Evolutionary conservation across 768 basidiomycete genomes (phyloP), one percentile per base, ranked within the genome.

Genomic region (Russula earlei): DNA sequence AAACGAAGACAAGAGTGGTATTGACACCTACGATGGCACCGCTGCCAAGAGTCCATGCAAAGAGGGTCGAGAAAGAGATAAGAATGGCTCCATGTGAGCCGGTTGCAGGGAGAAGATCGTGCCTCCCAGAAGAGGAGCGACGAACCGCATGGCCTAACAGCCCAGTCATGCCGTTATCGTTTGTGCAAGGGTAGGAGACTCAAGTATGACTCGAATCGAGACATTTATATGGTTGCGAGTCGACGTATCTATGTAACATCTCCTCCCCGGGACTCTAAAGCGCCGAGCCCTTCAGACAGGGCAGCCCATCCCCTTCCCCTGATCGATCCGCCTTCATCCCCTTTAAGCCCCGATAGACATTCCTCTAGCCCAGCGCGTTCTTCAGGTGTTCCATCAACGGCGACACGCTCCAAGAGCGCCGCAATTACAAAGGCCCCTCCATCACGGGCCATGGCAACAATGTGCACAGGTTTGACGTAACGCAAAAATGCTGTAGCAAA

Each of bases 401-500:
- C 20, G 22, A 87, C 68, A 25, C 83, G 75, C 62, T 83, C 82
- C 64, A 84, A 78, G 29, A 90, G 70, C 66, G 85, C 88, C 0
- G 83, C 82, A 2, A 91, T 74, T 15, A 92, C 78, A 62, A 91
- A 93, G 5, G 82, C 76, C 0, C 90, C 90, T 49, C 80, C 78
- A 15, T 77, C 71, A 8, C 69, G 71, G 52, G 82, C 83, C 73
- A 90, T 82, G 19, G 72, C 73, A 5, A 80, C 60, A 2, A 75
- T 73, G 20, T 70, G 69, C 11, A 82, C 78, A 64, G 72, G 65
- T 11, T 80, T 82, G 0, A 87, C 78, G 4, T 69, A 62, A 14
- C 74, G 67, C 22, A 86, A 68, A 64, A 89, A 86, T 11, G 70
- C 66, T 3, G 70, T 68, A 0, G 86, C 87, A 59, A 91, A 91